Evolutionary conservation across 2,329 filamentous ascomycete species (phyloP).

Genomic region (Hypoxylon sp.): DNA sequence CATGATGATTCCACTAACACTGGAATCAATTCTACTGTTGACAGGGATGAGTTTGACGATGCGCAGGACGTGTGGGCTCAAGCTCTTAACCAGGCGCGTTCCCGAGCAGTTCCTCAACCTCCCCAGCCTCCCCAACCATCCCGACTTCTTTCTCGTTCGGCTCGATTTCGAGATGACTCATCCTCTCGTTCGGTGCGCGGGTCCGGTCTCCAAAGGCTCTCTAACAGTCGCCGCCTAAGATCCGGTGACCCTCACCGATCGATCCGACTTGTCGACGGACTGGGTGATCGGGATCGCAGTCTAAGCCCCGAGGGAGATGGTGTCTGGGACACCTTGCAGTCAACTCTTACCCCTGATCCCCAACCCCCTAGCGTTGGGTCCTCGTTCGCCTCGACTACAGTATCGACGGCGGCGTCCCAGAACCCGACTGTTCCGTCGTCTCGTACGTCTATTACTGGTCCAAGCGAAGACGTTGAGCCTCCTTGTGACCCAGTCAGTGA

Average conservation of each 20-base stretch:
- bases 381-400: constrained; percentile 81
- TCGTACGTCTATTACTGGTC: constrained; percentile 62
- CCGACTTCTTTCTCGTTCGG: too few relatives aligned
- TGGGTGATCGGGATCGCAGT: constrained; percentile 88
- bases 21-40: neutral
- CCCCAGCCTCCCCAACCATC: too few relatives aligned
- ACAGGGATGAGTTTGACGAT: neutral
- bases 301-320: constrained; percentile 78
- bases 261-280: constrained; percentile 70
- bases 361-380: constrained; percentile 84
- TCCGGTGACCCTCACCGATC: neutral
- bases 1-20: neutral
- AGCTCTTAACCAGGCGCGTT: too few relatives aligned
- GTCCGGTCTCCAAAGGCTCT: neutral
- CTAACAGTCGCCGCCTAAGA: neutral
- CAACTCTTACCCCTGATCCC: constrained; percentile 84
- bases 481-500: constrained; percentile 69
- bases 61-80: neutral
- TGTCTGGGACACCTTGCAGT: constrained; percentile 84
- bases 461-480: constrained; percentile 60
- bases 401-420: constrained; percentile 62
- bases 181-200: too few relatives aligned
- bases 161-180: too few relatives aligned
- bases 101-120: too few relatives aligned
- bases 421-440: constrained; percentile 61